Base-by-base conservation (phyloP, 192 early-diverging fungal species). In the Backusella australiensis region DNA sequence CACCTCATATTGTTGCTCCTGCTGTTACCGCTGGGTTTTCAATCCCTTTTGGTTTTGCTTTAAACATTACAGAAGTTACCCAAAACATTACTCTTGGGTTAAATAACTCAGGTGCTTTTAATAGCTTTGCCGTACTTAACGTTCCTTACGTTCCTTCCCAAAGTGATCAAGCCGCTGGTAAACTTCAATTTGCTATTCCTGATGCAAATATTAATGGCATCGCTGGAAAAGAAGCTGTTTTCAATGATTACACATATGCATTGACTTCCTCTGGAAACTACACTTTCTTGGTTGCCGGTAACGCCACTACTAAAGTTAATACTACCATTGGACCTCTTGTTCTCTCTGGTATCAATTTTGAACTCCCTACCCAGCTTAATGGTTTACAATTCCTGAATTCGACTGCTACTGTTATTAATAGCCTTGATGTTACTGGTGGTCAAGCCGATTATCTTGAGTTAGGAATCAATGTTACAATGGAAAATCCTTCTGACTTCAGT, bases 11-110 rank as follows among this genome's bases (percentile, higher is more conserved):
- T 39, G 75, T 79, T 59, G 83, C 87, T 52, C 75, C 83, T 11
- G 66, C 67, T 12, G 83, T 91, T 14, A 73, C 77, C 34, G 89
- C 87, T 46, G 80, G 75, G 2, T 87, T 87, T 67, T 49, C 78
- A 34, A 85, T 91, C 73, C 90, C 90, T 53, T 91, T 91, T 75
- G 87, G 86, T 49, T 91, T 91, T 76, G 56, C 84, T 23, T 69
- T 91, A 39, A 85, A 81, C 34, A 85, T 91, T 49, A 86, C 84
- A 38, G 78, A 88, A 67, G 85, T 89, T 39, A 81, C 84, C 35
- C 85, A 88, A 74, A 82, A 82, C 44, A 86, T 89, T 67, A 86
- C 84, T 52, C 77, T 89, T 44, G 72, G 68, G 34, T 76, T 70
- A 2, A 63, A 72, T 63, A 14, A 73, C 15, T 77, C 71, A 23